These are phyloP conservation scores for Batkoa obscura DNA, from an alignment of 371 early-diverging fungal genomes.

Conservation along the genomic window DNA sequence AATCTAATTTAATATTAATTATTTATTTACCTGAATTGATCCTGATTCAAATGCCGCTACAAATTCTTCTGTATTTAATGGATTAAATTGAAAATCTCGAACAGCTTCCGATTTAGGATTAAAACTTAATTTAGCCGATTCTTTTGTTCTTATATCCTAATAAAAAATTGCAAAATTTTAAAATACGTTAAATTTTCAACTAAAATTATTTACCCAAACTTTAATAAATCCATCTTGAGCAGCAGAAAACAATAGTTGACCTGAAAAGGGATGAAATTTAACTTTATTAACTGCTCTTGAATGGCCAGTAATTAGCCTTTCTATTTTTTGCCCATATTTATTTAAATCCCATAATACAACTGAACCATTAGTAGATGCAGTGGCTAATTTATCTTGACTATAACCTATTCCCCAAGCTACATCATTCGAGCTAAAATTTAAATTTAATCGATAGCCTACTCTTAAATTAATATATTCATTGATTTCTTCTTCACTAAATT, in stretches of 20 bases:
- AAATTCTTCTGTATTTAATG: conserved; percentile 36
- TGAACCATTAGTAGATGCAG: conserved; percentile 56
- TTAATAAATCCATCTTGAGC: conserved; percentile 65
- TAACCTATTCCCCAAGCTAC: conserved; percentile 55
- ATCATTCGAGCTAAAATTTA: conserved; percentile 50
- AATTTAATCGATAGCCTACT: conserved; percentile 33
- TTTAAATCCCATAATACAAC: conserved; percentile 54
- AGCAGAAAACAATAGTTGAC: conserved; percentile 46
- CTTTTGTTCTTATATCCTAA: conserved; percentile 50
- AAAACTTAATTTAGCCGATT: conserved; percentile 28
- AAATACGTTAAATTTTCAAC: background rate
- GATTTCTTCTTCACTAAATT: conserved; percentile 27
- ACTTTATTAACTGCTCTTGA: conserved; percentile 59
- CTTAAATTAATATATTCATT: conserved; percentile 46
- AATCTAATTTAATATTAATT: background rate
- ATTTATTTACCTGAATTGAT: no score
- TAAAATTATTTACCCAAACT: conserved; percentile 45
- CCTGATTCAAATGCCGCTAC: conserved; percentile 79
- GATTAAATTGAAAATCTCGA: conserved; percentile 69
- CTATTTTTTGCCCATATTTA: conserved; percentile 26
- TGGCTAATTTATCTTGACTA: conserved; percentile 40
- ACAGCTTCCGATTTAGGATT: conserved; percentile 67
- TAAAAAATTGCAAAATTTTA: background rate
- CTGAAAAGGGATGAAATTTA: conserved; percentile 51
- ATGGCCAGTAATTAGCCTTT: conserved; percentile 56